These are phyloP conservation scores for Butyriboletus loyo DNA, from an alignment of 768 basidiomycete genomes.

Conservation along the genomic window DNA sequence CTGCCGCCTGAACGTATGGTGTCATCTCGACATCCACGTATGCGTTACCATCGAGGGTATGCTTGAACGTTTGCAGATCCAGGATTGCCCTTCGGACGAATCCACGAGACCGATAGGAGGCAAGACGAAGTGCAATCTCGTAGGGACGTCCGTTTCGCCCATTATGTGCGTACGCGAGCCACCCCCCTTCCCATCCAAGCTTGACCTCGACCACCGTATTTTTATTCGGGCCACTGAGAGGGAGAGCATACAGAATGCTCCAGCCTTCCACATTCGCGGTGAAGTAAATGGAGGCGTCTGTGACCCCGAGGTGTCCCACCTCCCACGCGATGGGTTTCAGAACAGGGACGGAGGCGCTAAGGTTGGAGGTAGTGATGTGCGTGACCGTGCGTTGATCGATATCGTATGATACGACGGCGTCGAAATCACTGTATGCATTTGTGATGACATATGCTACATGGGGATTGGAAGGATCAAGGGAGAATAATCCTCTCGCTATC, in stretches of 20 bases:
- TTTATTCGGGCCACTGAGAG: constrained; percentile 28
- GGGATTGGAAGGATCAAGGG: constrained; percentile 28
- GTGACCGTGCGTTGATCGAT: constrained; percentile 26
- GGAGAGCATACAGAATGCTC: constrained; percentile 29
- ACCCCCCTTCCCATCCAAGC: constrained; percentile 31
- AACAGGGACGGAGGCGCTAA: constrained; percentile 25
- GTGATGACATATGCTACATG: constrained; percentile 35
- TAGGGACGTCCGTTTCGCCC: constrained; percentile 32
- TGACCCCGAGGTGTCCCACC: constrained; percentile 24
- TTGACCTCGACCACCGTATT: constrained; percentile 33
- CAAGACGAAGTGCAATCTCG: constrained; percentile 32
- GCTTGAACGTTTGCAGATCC: constrained; percentile 26
- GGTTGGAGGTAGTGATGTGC: constrained; percentile 39
- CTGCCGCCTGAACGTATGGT: constrained; percentile 35
- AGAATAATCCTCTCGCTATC: constrained; percentile 24
- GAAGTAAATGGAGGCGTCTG: constrained; percentile 31
- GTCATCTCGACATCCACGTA: constrained; percentile 29
- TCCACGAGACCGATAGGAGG: constrained; percentile 31
- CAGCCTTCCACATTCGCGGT: constrained; percentile 41
- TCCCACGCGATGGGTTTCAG: constrained; percentile 38
- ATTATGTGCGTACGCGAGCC: constrained; percentile 31
- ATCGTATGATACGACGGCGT: constrained; percentile 36
- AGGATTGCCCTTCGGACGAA: constrained; percentile 27
- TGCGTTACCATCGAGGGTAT: constrained; percentile 21
- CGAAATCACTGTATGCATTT: constrained; percentile 39